These are phyloP conservation scores for Hirschfeldia incana DNA, from an alignment of 345 rosid species.

Conservation along the genomic window DNA sequence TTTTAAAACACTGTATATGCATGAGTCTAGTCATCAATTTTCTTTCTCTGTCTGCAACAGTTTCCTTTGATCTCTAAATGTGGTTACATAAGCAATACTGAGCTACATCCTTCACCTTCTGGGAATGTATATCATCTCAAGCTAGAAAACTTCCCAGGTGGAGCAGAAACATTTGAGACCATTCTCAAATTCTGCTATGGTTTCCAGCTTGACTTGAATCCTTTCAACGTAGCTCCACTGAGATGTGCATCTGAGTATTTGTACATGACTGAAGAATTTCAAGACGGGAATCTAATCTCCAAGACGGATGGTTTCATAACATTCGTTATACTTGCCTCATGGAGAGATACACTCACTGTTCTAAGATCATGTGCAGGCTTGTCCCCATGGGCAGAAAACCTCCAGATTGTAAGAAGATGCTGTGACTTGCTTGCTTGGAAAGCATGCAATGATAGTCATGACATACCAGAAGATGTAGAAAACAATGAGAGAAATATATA, in stretches of 20 bases:
- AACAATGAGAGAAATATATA: constrained; percentile 49
- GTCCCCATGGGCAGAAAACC: constrained; percentile 90
- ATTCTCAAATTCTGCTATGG: constrained; percentile 73
- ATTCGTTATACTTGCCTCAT: constrained; percentile 68
- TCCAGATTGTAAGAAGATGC: constrained; percentile 82
- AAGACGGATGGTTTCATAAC: constrained; percentile 86
- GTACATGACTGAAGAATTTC: constrained; percentile 84
- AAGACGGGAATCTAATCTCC: constrained; percentile 76
- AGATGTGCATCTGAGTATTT: constrained; percentile 83
- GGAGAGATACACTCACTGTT: constrained; percentile 78
- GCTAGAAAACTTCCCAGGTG: constrained; percentile 79
- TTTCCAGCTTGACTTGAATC: constrained; percentile 57
- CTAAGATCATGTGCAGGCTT: constrained; percentile 66
- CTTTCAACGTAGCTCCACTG: constrained; percentile 61
- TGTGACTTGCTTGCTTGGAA: constrained; percentile 83
- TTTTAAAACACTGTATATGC: neutral
- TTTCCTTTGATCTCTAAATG: constrained; percentile 81
- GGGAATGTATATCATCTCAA: constrained; percentile 53
- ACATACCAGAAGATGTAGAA: constrained; percentile 36
- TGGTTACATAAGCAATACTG: constrained; percentile 67
- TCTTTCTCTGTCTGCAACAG: constrained; percentile 45
- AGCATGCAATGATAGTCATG: constrained; percentile 52
- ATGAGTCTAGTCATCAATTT: neutral
- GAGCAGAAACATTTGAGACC: constrained; percentile 67
- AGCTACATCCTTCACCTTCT: constrained; percentile 63